Conservation (phyloP, 2,329 filamentous ascomycete species). For the Colletotrichum gloeosporioides region DNA sequence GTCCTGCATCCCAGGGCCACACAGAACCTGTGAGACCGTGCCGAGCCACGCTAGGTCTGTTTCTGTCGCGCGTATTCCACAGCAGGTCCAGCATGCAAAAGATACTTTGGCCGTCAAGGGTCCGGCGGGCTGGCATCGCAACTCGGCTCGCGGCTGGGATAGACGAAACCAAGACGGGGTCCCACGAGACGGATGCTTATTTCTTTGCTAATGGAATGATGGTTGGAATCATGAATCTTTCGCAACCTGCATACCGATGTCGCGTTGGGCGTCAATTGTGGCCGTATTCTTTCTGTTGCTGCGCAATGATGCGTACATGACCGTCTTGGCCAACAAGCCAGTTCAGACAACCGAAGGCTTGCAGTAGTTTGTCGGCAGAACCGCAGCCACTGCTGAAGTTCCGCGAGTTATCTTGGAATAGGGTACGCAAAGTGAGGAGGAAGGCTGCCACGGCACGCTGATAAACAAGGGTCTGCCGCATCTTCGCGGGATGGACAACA, state of each 20-base stretch:
- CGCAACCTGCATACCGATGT: neutral
- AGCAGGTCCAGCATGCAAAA: neutral
- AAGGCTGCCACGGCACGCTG: neutral
- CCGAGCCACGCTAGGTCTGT: neutral
- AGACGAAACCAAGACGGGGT: neutral
- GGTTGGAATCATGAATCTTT: neutral
- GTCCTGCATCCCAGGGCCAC: conserved; percentile 9
- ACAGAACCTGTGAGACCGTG: neutral
- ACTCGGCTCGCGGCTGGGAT: neutral
- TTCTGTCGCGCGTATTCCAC: neutral
- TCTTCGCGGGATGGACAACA: neutral
- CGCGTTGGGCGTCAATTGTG: neutral
- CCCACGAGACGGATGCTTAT: neutral
- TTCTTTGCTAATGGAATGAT: neutral
- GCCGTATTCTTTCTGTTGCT: neutral
- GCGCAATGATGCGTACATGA: neutral
- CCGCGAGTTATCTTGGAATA: neutral
- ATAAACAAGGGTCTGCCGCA: neutral
- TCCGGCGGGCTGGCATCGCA: neutral
- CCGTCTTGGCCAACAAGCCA: neutral
- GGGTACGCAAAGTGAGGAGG: neutral
- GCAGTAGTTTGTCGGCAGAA: neutral
- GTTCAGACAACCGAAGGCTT: neutral
- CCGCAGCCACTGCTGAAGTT: neutral
- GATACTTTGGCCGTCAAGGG: neutral